Conservation (phyloP, 2,329 filamentous ascomycete genomes). For the Cadophora luteo-olivacea region DNA sequence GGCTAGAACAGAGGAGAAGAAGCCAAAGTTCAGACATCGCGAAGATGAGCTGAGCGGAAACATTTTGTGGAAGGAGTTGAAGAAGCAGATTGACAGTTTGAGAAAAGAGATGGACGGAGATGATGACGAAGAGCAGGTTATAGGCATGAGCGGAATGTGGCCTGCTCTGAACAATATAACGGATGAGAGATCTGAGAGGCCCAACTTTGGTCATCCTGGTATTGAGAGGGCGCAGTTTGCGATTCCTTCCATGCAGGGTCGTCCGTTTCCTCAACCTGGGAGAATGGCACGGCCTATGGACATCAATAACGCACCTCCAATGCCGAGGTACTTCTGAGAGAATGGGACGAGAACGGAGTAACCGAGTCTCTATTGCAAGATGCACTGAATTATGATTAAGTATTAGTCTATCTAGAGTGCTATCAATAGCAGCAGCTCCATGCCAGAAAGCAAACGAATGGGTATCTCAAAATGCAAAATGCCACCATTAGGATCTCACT, state of each 20-base stretch:
- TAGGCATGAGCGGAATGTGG: slow-evolving; percentile 30
- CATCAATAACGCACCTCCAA: slow-evolving; percentile 17
- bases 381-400: slow-evolving; percentile 32
- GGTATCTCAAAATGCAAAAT: slow-evolving; percentile 37
- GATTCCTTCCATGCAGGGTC: slow-evolving; percentile 1
- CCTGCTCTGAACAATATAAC: slow-evolving; percentile 30
- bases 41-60: slow-evolving; percentile 56
- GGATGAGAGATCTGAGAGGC: slow-evolving; percentile 26
- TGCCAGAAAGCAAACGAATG: slow-evolving; percentile 26
- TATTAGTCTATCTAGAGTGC: slow-evolving; percentile 31
- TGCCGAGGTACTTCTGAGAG: slow-evolving; percentile 31
- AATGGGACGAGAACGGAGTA: background rate
- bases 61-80: slow-evolving; percentile 65
- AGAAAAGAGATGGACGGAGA: slow-evolving; percentile 61
- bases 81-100: slow-evolving; percentile 66
- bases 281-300: slow-evolving; percentile 15
- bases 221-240: background rate
- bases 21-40: slow-evolving; percentile 25
- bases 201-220: background rate
- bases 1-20: slow-evolving; percentile 34
- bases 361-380: background rate
- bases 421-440: slow-evolving; percentile 13
- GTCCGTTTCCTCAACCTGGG: slow-evolving; percentile 3
- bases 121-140: slow-evolving; percentile 22
- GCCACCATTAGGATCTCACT: slow-evolving; percentile 48